Base-by-base conservation (phyloP, 306 rosid species). In the Vigna nakashimae region DNA sequence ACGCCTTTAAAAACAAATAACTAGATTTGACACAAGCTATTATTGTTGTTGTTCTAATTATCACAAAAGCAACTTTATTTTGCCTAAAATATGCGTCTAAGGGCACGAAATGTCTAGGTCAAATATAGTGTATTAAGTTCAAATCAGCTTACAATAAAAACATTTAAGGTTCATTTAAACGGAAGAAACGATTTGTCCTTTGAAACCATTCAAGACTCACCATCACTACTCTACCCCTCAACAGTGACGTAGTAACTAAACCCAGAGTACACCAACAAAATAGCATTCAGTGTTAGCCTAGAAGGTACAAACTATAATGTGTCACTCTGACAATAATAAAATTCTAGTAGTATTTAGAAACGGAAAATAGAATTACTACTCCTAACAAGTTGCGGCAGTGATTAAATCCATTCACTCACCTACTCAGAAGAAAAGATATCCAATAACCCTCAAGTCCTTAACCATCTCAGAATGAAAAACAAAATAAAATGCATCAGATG, bases 361-460 rank as follows among this genome's bases (percentile, higher is more conserved):
- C 32, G 48, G 68, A 65, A 46, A 50, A 65, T 17, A 58, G 56
- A 30, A 46, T 28, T 3, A 74, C 24, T 48, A 69, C 11, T 75
- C 58, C 22, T 40, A 36, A 75, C 50, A 75, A 16, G 43, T 40
- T 38, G 43, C 18, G 10, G 52, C 9, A 17, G 58, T 5, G 14
- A 46, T 30, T n/a, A 45, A 57, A 11, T 42, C 55, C 40, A 51
- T 69, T 18, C 56, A 67, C 68, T 40, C 59, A 59, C 45, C n/a
- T 30, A 24, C 34, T 11, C 22, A 32, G 17, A 20, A 20, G 32
- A 51, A 71, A 49, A 70, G 26, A 26, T 26, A 48, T 46, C 9
- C 74, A 22, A 28, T 70, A 36, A 49, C 71, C 46, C 50, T 34
- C 24, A 40, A 40, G 3, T 40, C 45, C 3, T 40, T 40, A 74